Evolutionary conservation across 75 land plant genomes (phyloP).

Genomic region (Chamaecyparis obtusa): DNA sequence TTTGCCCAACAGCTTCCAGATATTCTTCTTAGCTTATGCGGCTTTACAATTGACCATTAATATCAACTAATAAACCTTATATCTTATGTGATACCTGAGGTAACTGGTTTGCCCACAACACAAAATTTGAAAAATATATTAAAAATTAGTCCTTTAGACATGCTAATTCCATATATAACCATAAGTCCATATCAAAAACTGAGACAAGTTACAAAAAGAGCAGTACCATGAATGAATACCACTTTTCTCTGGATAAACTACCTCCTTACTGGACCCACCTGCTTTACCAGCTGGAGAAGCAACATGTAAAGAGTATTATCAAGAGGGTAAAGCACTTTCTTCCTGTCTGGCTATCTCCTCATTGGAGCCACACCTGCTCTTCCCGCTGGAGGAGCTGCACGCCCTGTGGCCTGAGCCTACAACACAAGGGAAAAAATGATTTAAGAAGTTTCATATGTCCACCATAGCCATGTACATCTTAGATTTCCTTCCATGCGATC

Average conservation of each 20-base stretch:
- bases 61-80: background rate
- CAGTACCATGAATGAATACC: background rate
- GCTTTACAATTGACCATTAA: background rate
- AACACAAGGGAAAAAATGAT: background rate
- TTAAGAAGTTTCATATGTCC: background rate
- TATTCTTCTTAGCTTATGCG: background rate
- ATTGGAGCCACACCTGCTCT: conserved; percentile 72
- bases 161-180: background rate
- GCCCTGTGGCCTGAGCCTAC: conserved; percentile 85
- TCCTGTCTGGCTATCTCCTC: conserved; percentile 46
- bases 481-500: background rate
- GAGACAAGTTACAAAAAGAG: background rate
- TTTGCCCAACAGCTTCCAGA: background rate
- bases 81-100: background rate
- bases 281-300: conserved; percentile 67
- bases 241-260: conserved; percentile 17
- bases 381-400: conserved; percentile 62
- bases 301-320: conserved; percentile 26
- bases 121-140: background rate
- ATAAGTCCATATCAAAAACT: background rate
- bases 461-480: background rate
- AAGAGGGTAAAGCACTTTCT: background rate
- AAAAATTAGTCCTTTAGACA: background rate
- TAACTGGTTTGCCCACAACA: background rate
- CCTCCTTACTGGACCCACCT: conserved; percentile 69